phyloP scores from a whole-genome alignment of 306 rosid species.

The Lablab purpureus region DNA sequence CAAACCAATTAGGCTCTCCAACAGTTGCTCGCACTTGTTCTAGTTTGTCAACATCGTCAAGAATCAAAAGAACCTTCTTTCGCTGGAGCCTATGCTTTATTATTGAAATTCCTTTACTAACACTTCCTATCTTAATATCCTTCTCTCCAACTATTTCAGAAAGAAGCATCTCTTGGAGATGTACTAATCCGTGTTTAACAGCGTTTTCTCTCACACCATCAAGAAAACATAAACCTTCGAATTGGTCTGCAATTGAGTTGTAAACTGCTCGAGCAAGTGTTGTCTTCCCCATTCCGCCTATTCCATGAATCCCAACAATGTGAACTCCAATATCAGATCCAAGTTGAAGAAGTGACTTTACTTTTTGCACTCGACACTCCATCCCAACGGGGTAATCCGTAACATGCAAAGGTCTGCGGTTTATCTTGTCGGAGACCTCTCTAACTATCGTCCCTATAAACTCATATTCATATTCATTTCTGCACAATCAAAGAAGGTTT shows the following conservation, averaged over 20 bases:
- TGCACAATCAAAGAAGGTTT: neutral
- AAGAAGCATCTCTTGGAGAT: constrained; percentile 46
- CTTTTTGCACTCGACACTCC: neutral
- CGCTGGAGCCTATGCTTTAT: neutral
- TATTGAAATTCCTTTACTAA: constrained; percentile 20
- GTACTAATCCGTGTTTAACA: neutral
- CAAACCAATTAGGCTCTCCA: constrained; percentile 40
- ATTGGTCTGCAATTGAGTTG: neutral
- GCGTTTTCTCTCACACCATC: constrained; percentile 23
- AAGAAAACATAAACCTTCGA: constrained; percentile 38
- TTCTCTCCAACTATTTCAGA: neutral
- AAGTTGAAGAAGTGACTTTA: constrained; percentile 23
- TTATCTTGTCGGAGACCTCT: constrained; percentile 14
- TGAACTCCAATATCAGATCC: neutral
- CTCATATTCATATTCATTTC: neutral
- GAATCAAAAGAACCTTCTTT: constrained; percentile 37
- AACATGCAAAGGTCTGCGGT: neutral
- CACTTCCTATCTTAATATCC: constrained; percentile 8
- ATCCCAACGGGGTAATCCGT: constrained; percentile 42
- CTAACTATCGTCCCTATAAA: neutral
- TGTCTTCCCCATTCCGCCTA: constrained; percentile 41
- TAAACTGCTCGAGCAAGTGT: constrained; percentile 41
- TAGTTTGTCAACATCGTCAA: constrained; percentile 37
- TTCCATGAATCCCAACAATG: constrained; percentile 38
- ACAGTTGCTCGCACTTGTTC: constrained; percentile 19